Evolutionary conservation across 106 monocot species (phyloP).

Genomic region (Iris macrosiphon): DNA sequence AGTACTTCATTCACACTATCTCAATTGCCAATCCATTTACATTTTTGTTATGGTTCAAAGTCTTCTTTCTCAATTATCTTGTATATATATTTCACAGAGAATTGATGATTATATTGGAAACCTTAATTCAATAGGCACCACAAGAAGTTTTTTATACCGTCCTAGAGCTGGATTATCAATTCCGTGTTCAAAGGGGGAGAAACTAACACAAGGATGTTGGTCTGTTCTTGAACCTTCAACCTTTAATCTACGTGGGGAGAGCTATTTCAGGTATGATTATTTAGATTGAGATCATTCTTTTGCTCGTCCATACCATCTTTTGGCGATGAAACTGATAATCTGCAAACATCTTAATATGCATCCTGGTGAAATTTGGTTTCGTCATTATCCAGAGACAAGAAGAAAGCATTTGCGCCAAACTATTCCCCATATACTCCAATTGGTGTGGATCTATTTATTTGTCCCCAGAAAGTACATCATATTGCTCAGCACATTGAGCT

Average conservation of each 20-base stretch:
- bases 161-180: conserved; percentile 56
- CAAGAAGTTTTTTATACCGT: conserved; percentile 44
- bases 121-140: conserved; percentile 26
- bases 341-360: too few relatives aligned
- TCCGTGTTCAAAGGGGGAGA: conserved; percentile 44
- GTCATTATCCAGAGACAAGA: conserved; percentile 51
- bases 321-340: too few relatives aligned
- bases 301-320: too few relatives aligned
- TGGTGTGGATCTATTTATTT: conserved; percentile 71
- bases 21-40: too few relatives aligned
- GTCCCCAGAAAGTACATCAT: conserved; percentile 60
- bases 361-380: too few relatives aligned
- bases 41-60: too few relatives aligned
- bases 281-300: too few relatives aligned
- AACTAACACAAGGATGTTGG: conserved; percentile 45
- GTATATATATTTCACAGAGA: too few relatives aligned
- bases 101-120: conserved; percentile 1
- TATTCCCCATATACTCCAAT: conserved; percentile 57
- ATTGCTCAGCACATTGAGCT: conserved; percentile 71
- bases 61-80: too few relatives aligned
- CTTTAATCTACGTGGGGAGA: conserved; percentile 67
- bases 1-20: too few relatives aligned
- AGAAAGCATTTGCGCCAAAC: conserved; percentile 44
- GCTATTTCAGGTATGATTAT: conserved; percentile 70
- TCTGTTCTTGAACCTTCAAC: conserved; percentile 48